Evolutionary conservation across 306 rosid genomes (phyloP).

Genomic region (Sicyos edulis): DNA sequence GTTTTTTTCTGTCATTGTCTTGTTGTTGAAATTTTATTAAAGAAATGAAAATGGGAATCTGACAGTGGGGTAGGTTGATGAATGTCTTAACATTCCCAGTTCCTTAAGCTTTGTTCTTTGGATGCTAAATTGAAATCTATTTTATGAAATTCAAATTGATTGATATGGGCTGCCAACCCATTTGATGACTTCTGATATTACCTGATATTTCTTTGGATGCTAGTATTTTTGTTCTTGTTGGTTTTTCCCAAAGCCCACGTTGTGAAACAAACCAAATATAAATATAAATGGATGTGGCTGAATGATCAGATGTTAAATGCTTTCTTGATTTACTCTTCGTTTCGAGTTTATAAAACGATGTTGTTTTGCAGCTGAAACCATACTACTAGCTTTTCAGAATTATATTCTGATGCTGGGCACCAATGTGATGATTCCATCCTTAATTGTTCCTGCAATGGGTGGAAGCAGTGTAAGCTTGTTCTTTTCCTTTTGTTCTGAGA

Average conservation of each 20-base stretch:
- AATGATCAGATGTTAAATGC: background rate
- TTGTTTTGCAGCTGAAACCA: slow-evolving; percentile 74
- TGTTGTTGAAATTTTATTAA: background rate
- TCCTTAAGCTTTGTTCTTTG: background rate
- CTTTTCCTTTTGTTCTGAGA: slow-evolving; percentile 6
- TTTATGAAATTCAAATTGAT: background rate
- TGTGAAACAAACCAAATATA: background rate
- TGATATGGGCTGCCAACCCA: background rate
- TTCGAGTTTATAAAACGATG: slow-evolving; percentile 8
- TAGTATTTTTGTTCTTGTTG: background rate
- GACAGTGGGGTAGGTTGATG: slow-evolving; percentile 5
- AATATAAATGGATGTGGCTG: background rate
- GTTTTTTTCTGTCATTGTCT: background rate
- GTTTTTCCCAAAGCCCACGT: background rate
- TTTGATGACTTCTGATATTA: slow-evolving; percentile 3
- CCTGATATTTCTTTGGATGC: background rate
- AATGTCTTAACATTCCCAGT: background rate
- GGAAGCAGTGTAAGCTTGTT: slow-evolving; percentile 65
- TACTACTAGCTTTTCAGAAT: slow-evolving; percentile 83
- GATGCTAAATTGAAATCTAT: background rate
- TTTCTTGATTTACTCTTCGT: background rate
- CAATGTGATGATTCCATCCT: slow-evolving; percentile 84
- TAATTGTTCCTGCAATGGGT: slow-evolving; percentile 85
- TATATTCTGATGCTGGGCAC: slow-evolving; percentile 94
- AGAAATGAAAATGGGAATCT: slow-evolving; percentile 9